These are phyloP conservation scores for Angomonas ambiguus DNA, from an alignment of 208 protist species.

Conservation along the genomic window DNA sequence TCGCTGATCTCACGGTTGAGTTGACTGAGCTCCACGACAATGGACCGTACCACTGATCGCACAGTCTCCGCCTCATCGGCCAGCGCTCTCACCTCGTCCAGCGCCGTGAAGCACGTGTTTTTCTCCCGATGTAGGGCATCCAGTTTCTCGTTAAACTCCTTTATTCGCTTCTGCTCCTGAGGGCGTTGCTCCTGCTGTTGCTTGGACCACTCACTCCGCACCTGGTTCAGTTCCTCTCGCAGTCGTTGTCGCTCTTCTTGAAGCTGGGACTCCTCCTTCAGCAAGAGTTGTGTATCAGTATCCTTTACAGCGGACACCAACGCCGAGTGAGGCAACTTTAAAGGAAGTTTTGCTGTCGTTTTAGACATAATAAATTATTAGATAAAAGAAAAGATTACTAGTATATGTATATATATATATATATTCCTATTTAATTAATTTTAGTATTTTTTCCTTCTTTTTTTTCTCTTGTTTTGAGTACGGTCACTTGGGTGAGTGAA, in stretches of 20 bases:
- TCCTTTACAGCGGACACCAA: slow-evolving; percentile 26
- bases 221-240: slow-evolving; percentile 18
- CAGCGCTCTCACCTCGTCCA: neutral
- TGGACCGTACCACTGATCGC: slow-evolving; percentile 8
- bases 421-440: neutral
- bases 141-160: slow-evolving; percentile 62
- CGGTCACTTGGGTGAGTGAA: neutral
- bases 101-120: slow-evolving; percentile 18
- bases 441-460: neutral
- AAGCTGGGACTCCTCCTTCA: slow-evolving; percentile 27
- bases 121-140: slow-evolving; percentile 29
- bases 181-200: slow-evolving; percentile 41
- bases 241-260: slow-evolving; percentile 12
- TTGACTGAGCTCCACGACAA: slow-evolving; percentile 6
- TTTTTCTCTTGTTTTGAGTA: too few relatives aligned
- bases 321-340: slow-evolving; percentile 22
- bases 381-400: too few relatives aligned
- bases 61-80: neutral
- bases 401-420: too few relatives aligned
- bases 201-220: slow-evolving; percentile 41
- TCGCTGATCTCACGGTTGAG: slow-evolving; percentile 8
- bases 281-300: neutral
- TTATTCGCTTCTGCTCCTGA: slow-evolving; percentile 34
- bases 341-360: slow-evolving; percentile 2
- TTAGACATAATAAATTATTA: neutral